A percentile compares a stretch with the other conserved stretches of the same genome.
phyloP scores from a whole-genome alignment of 2,329 filamentous ascomycete species.

The Bipolaris oryzae region DNA sequence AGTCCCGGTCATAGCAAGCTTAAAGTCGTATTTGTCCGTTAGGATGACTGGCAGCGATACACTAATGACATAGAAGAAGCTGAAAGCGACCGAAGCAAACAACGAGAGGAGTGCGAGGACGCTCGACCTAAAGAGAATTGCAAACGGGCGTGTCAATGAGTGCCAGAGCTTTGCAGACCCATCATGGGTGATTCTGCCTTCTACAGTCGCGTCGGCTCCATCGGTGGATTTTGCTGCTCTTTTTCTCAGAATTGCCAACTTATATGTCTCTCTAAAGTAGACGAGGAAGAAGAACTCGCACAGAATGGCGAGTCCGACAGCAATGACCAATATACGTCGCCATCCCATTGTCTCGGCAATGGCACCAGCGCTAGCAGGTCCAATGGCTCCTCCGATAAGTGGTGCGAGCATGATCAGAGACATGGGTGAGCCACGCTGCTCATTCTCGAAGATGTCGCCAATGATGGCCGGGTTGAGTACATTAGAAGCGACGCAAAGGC shows the following conservation, averaged over 20 bases:
- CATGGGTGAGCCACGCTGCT: slow-evolving; percentile 65
- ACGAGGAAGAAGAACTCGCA: slow-evolving; percentile 60
- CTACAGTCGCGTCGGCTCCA: slow-evolving; percentile 15
- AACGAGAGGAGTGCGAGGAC: slow-evolving; percentile 61
- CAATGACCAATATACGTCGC: slow-evolving; percentile 60
- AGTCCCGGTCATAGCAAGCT: slow-evolving; percentile 59
- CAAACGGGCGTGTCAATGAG: slow-evolving; percentile 50
- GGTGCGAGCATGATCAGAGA: slow-evolving; percentile 63
- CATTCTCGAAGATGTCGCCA: slow-evolving; percentile 65
- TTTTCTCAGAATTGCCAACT: slow-evolving; percentile 58
- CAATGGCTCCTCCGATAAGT: slow-evolving; percentile 62
- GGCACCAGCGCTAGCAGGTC: slow-evolving; percentile 61
- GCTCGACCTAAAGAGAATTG: slow-evolving; percentile 55
- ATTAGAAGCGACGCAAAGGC: slow-evolving; percentile 54
- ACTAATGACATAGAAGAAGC: slow-evolving; percentile 55
- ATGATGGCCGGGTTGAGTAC: slow-evolving; percentile 68
- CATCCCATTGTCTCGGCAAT: slow-evolving; percentile 63
- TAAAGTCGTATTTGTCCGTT: slow-evolving; percentile 50
- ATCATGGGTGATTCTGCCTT: slow-evolving; percentile 23
- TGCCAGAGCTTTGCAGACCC: slow-evolving; percentile 40
- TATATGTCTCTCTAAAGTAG: slow-evolving; percentile 66
- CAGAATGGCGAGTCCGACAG: slow-evolving; percentile 54
- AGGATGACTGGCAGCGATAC: slow-evolving; percentile 55
- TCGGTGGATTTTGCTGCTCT: slow-evolving; percentile 27
- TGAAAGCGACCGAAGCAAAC: slow-evolving; percentile 52